phyloP scores from a whole-genome alignment of 164 flowering plant species.

The Brasenia schreberi region DNA sequence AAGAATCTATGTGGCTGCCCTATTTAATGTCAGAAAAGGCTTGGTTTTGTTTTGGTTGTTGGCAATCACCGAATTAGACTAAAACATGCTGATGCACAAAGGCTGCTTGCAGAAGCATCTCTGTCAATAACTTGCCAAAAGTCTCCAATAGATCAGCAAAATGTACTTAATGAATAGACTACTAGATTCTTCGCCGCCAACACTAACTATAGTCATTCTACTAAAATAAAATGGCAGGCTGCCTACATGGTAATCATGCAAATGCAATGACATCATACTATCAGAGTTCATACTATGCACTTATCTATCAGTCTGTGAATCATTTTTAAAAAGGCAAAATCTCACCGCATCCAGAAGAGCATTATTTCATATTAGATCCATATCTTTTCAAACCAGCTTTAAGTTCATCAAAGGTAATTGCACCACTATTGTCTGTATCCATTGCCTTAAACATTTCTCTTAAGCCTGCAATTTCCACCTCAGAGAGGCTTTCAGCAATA shows the following conservation, averaged over 20 bases:
- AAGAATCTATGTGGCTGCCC: too few species aligned
- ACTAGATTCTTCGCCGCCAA: background rate
- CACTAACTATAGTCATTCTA: background rate
- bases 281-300: background rate
- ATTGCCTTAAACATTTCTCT: slow-evolving; percentile 87
- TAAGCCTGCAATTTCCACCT: slow-evolving; percentile 97
- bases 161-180: background rate
- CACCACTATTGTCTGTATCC: slow-evolving; percentile 98
- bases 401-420: slow-evolving; percentile 93
- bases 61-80: too few species aligned
- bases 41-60: too few species aligned
- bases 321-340: background rate
- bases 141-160: background rate
- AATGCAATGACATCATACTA: background rate
- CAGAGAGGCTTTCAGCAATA: slow-evolving; percentile 95
- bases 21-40: too few species aligned
- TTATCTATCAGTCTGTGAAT: background rate
- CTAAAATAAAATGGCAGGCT: background rate
- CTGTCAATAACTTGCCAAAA: background rate
- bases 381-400: slow-evolving; percentile 91
- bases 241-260: background rate
- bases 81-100: too few species aligned
- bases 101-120: too few species aligned
- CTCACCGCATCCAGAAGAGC: slow-evolving; percentile 96
- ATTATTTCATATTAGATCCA: slow-evolving; percentile 85